Base-by-base conservation (phyloP, 805 yeast species). In the Wickerhamiella kurtzmanii region DNA sequence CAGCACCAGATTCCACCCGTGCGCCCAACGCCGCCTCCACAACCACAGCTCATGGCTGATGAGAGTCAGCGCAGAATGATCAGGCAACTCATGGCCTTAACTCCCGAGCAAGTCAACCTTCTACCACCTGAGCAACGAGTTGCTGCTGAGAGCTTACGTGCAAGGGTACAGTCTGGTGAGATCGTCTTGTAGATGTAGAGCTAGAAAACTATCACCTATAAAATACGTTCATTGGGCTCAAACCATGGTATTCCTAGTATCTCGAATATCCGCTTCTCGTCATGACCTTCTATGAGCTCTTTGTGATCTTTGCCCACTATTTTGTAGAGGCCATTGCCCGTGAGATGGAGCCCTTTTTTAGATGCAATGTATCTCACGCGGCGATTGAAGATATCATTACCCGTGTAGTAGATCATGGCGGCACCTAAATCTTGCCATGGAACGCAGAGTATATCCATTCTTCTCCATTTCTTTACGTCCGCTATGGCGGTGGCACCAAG, bases 51-150 rank as follows among this genome's bases (percentile, higher is more conserved):
- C 9, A 25, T 25, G 32, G 32, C 6, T 25, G 21, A 39, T n/a
- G 47, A 46, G 8, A 68, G 60, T 44, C 62, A 66, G 9, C 70
- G 66, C 46, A 73, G 73, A 50, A 62, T 77, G 47, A 67, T 77
- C 22, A 70, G 67, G 50, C 78, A 74, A 53, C 77, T 78, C 9
- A 52, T 77, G 51, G 67, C 67, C 38, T 61, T 78, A 25, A 61
- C 72, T n/a, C 77, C 74, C 28, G 73, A 69, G 20, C 79, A 77
- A 48, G 58, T 79, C 1, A 59, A 62, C 3, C 61, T 61, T 2
- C 62, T 78, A 17, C 78, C 81, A 1, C 71, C 67, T 3, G 75
- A 73, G 20, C 80, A 79, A 57, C 64, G 67, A 48, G 67, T 63
- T 19, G 62, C 64, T n/a, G 60, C 69, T 8, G 35, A 48, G 11